Conservation (phyloP, 352 stramenopile genomes). For the Poterioochromonas sp. region DNA sequence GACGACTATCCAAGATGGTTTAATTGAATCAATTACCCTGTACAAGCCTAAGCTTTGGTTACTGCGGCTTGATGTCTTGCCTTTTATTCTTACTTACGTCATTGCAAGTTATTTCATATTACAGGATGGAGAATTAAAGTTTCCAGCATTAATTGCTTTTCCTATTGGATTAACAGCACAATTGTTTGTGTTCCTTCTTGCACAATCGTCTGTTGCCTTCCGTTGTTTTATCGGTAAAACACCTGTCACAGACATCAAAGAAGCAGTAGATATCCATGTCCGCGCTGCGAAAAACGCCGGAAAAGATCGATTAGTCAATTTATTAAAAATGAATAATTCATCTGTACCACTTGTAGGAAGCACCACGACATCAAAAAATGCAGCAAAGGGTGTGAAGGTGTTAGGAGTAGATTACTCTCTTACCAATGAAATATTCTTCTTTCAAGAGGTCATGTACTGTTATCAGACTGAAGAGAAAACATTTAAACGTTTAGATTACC, state of each 20-base stretch:
- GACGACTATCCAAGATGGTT: neutral
- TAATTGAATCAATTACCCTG: neutral
- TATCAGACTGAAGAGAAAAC: neutral
- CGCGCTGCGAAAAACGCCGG: neutral
- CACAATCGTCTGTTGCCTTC: neutral
- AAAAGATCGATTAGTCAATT: neutral
- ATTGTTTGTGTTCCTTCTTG: conserved; percentile 4
- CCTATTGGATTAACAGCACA: neutral
- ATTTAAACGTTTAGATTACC: neutral
- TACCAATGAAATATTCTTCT: no score
- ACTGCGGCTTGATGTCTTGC: neutral
- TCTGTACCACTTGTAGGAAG: no score
- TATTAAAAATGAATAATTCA: neutral
- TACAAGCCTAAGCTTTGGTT: neutral
- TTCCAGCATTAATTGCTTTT: neutral
- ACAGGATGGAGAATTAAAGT: neutral
- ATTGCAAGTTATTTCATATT: neutral
- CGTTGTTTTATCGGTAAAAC: neutral
- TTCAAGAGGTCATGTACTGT: conserved; percentile 5
- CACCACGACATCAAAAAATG: no score
- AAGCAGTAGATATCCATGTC: neutral
- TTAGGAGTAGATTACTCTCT: no score
- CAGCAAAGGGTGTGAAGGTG: no score
- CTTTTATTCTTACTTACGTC: neutral
- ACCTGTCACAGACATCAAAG: neutral